Conservation (phyloP, 2,329 filamentous ascomycete species). For the Chaetomium olivaceum region DNA sequence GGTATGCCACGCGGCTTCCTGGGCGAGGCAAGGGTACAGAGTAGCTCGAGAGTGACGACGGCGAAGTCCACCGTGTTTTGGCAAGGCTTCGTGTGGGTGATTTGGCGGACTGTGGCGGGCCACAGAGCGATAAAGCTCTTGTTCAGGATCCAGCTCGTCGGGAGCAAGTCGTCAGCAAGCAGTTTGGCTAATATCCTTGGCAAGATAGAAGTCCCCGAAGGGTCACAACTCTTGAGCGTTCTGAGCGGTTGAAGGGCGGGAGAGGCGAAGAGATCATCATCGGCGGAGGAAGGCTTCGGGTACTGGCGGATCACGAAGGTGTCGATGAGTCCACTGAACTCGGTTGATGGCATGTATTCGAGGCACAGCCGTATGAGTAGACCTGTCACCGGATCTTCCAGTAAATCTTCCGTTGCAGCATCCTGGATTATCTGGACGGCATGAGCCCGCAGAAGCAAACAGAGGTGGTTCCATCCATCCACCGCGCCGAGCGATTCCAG, state of each 20-base stretch:
- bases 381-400: slow-evolving; percentile 44
- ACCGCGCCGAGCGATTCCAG: slow-evolving; percentile 47
- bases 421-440: slow-evolving; percentile 46
- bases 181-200: slow-evolving; percentile 43
- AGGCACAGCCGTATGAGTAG: slow-evolving; percentile 47
- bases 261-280: slow-evolving; percentile 35
- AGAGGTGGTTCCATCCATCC: slow-evolving; percentile 50
- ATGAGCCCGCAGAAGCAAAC: slow-evolving; percentile 49
- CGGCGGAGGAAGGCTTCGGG: slow-evolving; percentile 32
- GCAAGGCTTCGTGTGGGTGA: slow-evolving; percentile 38
- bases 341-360: slow-evolving; percentile 39
- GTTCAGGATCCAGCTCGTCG: slow-evolving; percentile 48
- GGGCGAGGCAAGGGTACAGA: slow-evolving; percentile 31
- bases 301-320: slow-evolving; percentile 41
- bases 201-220: slow-evolving; percentile 32
- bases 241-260: slow-evolving; percentile 40
- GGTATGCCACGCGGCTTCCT: slow-evolving; percentile 20
- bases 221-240: slow-evolving; percentile 18
- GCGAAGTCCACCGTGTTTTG: slow-evolving; percentile 43
- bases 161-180: slow-evolving; percentile 40
- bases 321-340: slow-evolving; percentile 46
- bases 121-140: slow-evolving; percentile 45
- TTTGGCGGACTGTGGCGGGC: slow-evolving; percentile 40
- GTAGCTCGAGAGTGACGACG: slow-evolving; percentile 38
- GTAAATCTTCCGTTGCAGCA: slow-evolving; percentile 45